Base-by-base conservation (phyloP, 345 rosid genomes). In the Mallotus nudiflorus region DNA sequence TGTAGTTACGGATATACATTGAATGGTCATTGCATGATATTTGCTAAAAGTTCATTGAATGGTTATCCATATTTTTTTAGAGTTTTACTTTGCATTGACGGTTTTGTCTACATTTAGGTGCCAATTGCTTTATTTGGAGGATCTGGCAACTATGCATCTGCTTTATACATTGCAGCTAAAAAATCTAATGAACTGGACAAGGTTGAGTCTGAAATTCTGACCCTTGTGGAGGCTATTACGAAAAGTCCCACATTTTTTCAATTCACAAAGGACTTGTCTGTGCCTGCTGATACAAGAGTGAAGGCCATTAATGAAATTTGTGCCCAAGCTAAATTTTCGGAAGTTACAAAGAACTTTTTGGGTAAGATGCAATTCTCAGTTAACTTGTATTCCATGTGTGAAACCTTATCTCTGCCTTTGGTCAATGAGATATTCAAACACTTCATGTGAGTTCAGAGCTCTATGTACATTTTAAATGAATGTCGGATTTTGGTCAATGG, bases 81-180 rank as follows among this genome's bases (percentile, higher is more conserved):
- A 10, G 20, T 46, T 66, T 62, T 27, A 58, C 67, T 71, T 51
- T 56, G 57, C 12, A 45, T 74, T 51, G 53, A 24, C 53, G 70
- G 27, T 75, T 28, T 12, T 9, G 75, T 27, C 10, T 27, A n/a
- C n/a, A 40, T 72, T 53, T 84, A 95, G 97, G 82, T 90, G 71
- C 97, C 97, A 56, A 0, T 90, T 9, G 84, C 81, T 58, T 77
- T 91, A 69, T 89, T 68, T 66, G 99, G 97, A 51, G 97, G 89
- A 59, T 22, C 88, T 62, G 99, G 97, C 15, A 95, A 90, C 82
- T 95, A 90, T 85, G 97, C 99, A 46, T 82, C 97, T 14, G 92
- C 97, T 72, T 67, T 95, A 40, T 95, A 82, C 82, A 16, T 87
- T 24, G 87, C 90, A 51, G 88, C 96, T 45, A 93, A 79, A 75